phyloP scores from a whole-genome alignment of 2,329 filamentous ascomycete species.

The Sclerotinia subarctica region DNA sequence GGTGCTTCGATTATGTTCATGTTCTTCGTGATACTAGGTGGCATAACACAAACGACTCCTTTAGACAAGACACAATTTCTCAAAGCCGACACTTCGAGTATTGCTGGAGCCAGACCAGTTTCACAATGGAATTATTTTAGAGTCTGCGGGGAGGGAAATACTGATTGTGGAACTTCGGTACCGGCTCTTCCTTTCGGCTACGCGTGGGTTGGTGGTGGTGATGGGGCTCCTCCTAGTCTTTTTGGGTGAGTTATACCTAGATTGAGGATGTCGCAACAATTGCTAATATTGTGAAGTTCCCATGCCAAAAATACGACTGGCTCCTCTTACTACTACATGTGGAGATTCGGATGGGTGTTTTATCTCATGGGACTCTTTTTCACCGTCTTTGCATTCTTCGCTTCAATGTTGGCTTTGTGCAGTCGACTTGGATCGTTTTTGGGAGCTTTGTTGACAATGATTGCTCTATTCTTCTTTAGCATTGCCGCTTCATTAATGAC shows the following conservation, averaged over 20 bases:
- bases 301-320: slow-evolving; percentile 56
- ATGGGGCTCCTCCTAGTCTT: slow-evolving; percentile 52
- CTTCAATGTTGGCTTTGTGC: slow-evolving; percentile 66
- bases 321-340: slow-evolving; percentile 71
- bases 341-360: slow-evolving; percentile 91
- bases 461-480: slow-evolving; percentile 67
- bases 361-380: slow-evolving; percentile 84
- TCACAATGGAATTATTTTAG: slow-evolving; percentile 93
- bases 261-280: background rate
- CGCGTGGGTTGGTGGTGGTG: slow-evolving; percentile 58
- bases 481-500: slow-evolving; percentile 71
- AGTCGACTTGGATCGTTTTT: slow-evolving; percentile 69
- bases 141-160: slow-evolving; percentile 65
- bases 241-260: slow-evolving; percentile 44
- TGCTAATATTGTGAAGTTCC: slow-evolving; percentile 41
- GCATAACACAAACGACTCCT: slow-evolving; percentile 52
- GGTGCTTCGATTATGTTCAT: slow-evolving; percentile 60
- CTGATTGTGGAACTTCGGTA: slow-evolving; percentile 60
- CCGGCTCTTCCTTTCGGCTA: slow-evolving; percentile 69
- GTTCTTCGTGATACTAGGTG: slow-evolving; percentile 64
- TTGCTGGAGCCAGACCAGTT: slow-evolving; percentile 60
- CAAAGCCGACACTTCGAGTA: slow-evolving; percentile 69
- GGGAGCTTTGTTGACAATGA: slow-evolving; percentile 51
- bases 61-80: slow-evolving; percentile 83
- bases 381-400: slow-evolving; percentile 62